Conservation (phyloP, 495 filamentous ascomycete genomes). For the Hyaloscypha bicolor region DNA sequence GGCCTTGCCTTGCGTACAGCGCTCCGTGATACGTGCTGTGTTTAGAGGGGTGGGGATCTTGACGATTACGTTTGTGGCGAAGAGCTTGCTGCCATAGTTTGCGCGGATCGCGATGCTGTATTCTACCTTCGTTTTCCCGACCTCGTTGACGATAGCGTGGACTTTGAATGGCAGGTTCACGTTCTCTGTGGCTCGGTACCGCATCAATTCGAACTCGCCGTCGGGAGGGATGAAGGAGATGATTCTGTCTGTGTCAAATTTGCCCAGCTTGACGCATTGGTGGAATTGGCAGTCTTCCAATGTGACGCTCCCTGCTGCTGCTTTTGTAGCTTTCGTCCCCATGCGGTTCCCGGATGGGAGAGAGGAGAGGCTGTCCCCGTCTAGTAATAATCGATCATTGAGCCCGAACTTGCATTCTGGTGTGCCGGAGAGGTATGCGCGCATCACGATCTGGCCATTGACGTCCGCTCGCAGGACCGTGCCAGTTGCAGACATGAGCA, state of each 20-base stretch:
- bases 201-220: slow-evolving; percentile 99
- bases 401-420: slow-evolving; percentile 99
- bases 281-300: slow-evolving; percentile 99
- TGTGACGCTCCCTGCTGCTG: slow-evolving; percentile 92
- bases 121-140: slow-evolving; percentile 96
- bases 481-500: slow-evolving; percentile 95
- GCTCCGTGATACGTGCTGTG: slow-evolving; percentile 91
- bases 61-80: slow-evolving; percentile 96
- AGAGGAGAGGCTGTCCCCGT: slow-evolving; percentile 68
- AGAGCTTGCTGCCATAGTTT: slow-evolving; percentile 95
- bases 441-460: slow-evolving; percentile 98
- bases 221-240: slow-evolving; percentile 98
- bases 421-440: slow-evolving; percentile 93
- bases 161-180: slow-evolving; percentile 99
- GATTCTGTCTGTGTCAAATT: slow-evolving; percentile 96
- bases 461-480: slow-evolving; percentile 96
- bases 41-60: slow-evolving; percentile 96
- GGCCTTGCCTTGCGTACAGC: slow-evolving; percentile 91
- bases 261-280: slow-evolving; percentile 97
- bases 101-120: slow-evolving; percentile 97
- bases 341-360: slow-evolving; percentile 69
- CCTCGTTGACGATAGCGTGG: slow-evolving; percentile 96
- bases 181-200: slow-evolving; percentile 98
- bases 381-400: slow-evolving; percentile 92
- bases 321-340: slow-evolving; percentile 86